phyloP scores from a whole-genome alignment of 163 green algal genomes.

The Volvox carteri region DNA sequence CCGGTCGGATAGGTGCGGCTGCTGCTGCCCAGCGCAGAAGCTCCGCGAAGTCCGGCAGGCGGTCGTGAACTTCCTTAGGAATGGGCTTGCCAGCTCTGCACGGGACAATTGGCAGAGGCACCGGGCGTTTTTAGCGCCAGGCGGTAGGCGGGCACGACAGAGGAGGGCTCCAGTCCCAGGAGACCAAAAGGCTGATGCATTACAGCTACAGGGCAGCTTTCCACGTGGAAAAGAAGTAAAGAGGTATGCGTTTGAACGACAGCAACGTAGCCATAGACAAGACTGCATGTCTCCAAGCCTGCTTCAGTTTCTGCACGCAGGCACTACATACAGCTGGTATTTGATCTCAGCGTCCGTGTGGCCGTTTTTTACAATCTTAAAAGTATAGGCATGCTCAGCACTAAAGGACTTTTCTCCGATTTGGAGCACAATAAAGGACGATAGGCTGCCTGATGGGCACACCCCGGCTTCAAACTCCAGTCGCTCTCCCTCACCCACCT shows the following conservation, averaged over 20 bases:
- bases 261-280: too few relatives aligned
- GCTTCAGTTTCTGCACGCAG: too few relatives aligned
- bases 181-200: neutral
- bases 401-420: neutral
- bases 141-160: neutral
- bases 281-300: too few relatives aligned
- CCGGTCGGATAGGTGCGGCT: neutral
- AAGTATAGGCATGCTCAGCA: neutral
- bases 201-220: neutral
- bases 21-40: neutral
- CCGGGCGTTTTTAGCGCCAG: neutral
- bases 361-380: too few relatives aligned
- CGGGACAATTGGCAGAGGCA: neutral
- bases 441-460: neutral
- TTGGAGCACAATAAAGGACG: neutral
- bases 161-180: too few relatives aligned
- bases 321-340: neutral
- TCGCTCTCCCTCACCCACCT: neutral
- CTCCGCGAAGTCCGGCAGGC: neutral
- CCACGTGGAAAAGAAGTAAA: too few relatives aligned
- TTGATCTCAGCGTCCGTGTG: neutral
- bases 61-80: neutral
- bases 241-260: too few relatives aligned
- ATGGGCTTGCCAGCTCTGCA: neutral
- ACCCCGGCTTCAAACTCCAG: neutral